Percentiles rank a stretch among this genome's conserved stretches.
Evolutionary conservation across 306 rosid species (phyloP).

Genomic region (Sindora glabra): DNA sequence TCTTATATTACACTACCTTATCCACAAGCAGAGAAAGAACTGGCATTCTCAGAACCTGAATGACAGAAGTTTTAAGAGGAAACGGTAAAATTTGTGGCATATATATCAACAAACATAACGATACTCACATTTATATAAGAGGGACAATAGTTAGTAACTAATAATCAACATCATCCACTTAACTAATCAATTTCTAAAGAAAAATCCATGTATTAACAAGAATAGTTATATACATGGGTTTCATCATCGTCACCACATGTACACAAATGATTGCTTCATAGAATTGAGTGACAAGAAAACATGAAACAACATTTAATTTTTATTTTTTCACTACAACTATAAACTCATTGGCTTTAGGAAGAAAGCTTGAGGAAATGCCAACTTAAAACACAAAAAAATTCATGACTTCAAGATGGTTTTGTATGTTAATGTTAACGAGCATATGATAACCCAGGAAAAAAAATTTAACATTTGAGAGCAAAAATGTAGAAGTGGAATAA

Average conservation of each 20-base stretch:
- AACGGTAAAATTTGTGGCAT: constrained; percentile 29
- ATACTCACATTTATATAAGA: neutral
- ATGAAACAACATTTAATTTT: neutral
- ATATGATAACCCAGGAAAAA: neutral
- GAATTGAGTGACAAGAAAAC: neutral
- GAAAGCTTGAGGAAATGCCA: no score
- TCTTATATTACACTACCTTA: constrained; percentile 49
- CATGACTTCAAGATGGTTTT: no score
- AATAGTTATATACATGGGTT: neutral
- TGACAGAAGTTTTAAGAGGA: constrained; percentile 12
- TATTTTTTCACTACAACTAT: neutral
- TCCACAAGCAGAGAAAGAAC: constrained; percentile 61
- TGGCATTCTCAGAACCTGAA: constrained; percentile 90
- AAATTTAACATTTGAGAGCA: neutral
- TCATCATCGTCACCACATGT: neutral
- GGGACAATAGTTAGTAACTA: neutral
- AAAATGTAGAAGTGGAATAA: no score
- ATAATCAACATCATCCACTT: neutral
- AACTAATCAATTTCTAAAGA: neutral
- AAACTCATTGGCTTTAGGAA: neutral
- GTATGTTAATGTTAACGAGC: neutral
- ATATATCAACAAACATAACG: neutral
- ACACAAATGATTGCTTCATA: neutral
- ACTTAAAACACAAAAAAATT: no score
- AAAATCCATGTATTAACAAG: neutral